A percentile compares a stretch with the other conserved stretches of the same genome.
phyloP scores from a whole-genome alignment of 441 rosid species.

The Adansonia rubrostipa region DNA sequence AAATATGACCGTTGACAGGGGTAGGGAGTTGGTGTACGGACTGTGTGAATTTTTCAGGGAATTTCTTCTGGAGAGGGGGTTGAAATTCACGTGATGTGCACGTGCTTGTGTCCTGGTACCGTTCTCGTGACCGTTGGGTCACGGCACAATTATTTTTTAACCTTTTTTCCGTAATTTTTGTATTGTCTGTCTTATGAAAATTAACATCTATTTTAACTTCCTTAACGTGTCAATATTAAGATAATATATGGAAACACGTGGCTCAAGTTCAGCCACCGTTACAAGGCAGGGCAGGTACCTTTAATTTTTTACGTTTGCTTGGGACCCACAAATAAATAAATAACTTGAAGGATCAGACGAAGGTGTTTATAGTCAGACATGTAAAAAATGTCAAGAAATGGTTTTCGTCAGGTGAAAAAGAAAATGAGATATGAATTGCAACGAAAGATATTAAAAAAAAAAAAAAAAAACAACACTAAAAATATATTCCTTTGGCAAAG shows the following conservation, averaged over 20 bases:
- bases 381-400: no score
- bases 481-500: no score
- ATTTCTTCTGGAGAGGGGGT: not conserved
- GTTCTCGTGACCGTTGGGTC: conserved; percentile 58
- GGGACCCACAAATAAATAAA: not conserved
- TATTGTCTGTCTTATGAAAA: not conserved
- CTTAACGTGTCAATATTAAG: conserved; percentile 14
- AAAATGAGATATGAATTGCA: no score
- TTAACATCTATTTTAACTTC: conserved; percentile 26
- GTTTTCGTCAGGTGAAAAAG: no score
- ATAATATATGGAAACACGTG: conserved; percentile 37
- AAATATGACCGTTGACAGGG: conserved; percentile 76
- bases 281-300: not conserved
- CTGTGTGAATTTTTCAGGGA: not conserved
- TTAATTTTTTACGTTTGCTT: not conserved
- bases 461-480: no score
- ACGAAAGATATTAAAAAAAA: no score
- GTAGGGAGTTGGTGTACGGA: conserved; percentile 75
- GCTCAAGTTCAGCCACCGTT: conserved; percentile 31
- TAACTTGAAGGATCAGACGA: no score
- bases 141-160: not conserved
- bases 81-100: conserved; percentile 47
- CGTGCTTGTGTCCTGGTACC: conserved; percentile 53
- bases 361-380: no score
- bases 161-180: not conserved